A percentile compares a stretch with the other conserved stretches of the same genome.
These are phyloP conservation scores for Cordyceps farinosa DNA, from an alignment of 2,329 filamentous ascomycete genomes.

Conservation along the genomic window DNA sequence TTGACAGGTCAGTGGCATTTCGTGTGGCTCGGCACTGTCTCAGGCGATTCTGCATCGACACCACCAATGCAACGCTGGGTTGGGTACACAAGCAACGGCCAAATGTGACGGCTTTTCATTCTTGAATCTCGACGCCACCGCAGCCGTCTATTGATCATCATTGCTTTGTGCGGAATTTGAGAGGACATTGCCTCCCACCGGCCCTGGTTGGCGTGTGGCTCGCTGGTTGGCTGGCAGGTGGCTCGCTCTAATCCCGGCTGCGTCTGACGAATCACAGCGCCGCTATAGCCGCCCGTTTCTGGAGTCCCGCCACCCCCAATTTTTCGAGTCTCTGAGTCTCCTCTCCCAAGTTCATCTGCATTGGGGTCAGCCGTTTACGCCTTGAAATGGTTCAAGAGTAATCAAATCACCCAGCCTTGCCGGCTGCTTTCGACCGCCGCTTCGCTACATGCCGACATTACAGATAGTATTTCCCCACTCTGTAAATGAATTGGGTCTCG, in stretches of 20 bases:
- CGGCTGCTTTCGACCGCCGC: not conserved
- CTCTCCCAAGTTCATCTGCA: not conserved
- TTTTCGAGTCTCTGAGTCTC: not conserved
- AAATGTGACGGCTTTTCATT: not conserved
- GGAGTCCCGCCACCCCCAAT: conserved; percentile 9
- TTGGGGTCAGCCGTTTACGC: not conserved
- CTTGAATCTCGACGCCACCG: not conserved
- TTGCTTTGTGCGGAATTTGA: not conserved
- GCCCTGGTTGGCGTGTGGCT: not conserved
- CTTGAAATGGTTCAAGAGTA: not conserved
- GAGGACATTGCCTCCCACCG: not conserved
- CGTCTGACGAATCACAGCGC: not conserved
- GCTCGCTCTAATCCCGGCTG: not conserved
- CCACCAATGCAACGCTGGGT: conserved; percentile 9
- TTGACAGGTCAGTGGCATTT: too few relatives aligned
- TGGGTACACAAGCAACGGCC: not conserved
- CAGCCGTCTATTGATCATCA: not conserved
- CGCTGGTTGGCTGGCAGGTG: not conserved
- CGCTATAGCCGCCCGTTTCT: conserved; percentile 12
- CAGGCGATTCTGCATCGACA: not conserved
- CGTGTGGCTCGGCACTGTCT: not conserved
- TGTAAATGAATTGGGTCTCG: not conserved
- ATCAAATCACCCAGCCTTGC: conserved; percentile 3
- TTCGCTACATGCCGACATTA: not conserved
- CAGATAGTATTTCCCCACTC: not conserved